Conservation (phyloP, 495 filamentous ascomycete species). For the Clavariopsis aquatica region DNA sequence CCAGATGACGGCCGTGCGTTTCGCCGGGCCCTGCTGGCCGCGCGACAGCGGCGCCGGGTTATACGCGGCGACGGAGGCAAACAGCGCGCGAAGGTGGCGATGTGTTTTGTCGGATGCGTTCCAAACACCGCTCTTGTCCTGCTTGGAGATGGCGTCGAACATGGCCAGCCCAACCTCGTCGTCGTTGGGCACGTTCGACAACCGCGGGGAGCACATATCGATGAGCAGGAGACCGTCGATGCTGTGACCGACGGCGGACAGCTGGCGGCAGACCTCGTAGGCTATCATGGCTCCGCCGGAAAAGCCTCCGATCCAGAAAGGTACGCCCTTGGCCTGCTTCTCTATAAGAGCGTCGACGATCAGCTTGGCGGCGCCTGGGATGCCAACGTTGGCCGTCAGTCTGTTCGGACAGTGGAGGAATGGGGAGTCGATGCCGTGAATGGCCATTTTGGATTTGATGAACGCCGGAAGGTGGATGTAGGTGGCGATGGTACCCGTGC, state of each 20-base stretch:
- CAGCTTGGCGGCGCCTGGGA: constrained; percentile 25
- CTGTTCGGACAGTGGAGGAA: constrained; percentile 24
- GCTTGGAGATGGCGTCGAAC: neutral
- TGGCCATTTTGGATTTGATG: constrained; percentile 10
- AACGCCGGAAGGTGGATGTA: constrained; percentile 34
- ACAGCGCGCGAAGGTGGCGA: constrained; percentile 13
- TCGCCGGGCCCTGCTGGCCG: constrained; percentile 18
- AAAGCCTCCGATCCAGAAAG: constrained; percentile 34
- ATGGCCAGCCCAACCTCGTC: neutral
- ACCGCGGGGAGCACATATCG: constrained; percentile 34
- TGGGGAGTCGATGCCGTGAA: constrained; percentile 36
- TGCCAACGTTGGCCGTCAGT: constrained; percentile 23
- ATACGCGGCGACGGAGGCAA: constrained; percentile 23
- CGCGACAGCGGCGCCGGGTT: constrained; percentile 27
- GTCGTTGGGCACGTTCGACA: constrained; percentile 3
- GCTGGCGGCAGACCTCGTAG: constrained; percentile 27
- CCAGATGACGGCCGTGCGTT: constrained; percentile 29
- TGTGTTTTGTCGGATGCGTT: constrained; percentile 3
- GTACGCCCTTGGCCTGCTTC: constrained; percentile 20
- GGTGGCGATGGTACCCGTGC: constrained; percentile 12
- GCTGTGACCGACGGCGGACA: constrained; percentile 23
- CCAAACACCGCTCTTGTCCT: neutral
- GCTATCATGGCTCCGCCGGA: constrained; percentile 31
- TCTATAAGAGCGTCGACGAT: constrained; percentile 30
- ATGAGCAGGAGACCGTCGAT: constrained; percentile 34